These are phyloP conservation scores for Globisporangium mamillatum DNA, from an alignment of 352 stramenopile genomes.

Conservation along the genomic window DNA sequence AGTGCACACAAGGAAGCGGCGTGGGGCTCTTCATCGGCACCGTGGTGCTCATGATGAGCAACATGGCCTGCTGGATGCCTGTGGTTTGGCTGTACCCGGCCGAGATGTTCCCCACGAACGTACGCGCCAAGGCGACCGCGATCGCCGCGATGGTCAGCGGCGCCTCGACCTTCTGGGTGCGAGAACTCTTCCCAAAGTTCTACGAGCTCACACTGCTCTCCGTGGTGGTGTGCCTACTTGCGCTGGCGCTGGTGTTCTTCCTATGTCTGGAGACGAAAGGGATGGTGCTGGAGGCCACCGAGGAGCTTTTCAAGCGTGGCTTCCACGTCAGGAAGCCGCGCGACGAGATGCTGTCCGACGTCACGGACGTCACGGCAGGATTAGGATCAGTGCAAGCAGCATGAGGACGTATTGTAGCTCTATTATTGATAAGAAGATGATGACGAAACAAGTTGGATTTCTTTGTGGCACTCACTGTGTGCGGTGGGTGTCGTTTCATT, in stretches of 20 bases:
- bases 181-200: slow-evolving; percentile 15
- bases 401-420: background rate
- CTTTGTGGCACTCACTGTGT: too few relatives aligned
- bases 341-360: slow-evolving; percentile 8
- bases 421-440: background rate
- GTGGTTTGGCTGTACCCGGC: slow-evolving; percentile 52
- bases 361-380: background rate
- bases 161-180: slow-evolving; percentile 13
- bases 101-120: slow-evolving; percentile 53
- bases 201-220: slow-evolving; percentile 7
- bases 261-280: slow-evolving; percentile 51
- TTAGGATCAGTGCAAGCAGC: background rate
- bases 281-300: slow-evolving; percentile 55
- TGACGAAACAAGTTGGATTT: too few relatives aligned
- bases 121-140: slow-evolving; percentile 44
- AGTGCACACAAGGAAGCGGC: slow-evolving; percentile 26
- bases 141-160: slow-evolving; percentile 36
- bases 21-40: slow-evolving; percentile 38
- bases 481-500: background rate
- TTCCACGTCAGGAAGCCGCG: slow-evolving; percentile 28
- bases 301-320: slow-evolving; percentile 42
- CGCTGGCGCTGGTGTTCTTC: slow-evolving; percentile 42
- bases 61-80: slow-evolving; percentile 41
- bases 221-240: slow-evolving; percentile 13
- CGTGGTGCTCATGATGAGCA: slow-evolving; percentile 40